Conservation (phyloP, 75 land plant species). For the Cryptomeria japonica region DNA sequence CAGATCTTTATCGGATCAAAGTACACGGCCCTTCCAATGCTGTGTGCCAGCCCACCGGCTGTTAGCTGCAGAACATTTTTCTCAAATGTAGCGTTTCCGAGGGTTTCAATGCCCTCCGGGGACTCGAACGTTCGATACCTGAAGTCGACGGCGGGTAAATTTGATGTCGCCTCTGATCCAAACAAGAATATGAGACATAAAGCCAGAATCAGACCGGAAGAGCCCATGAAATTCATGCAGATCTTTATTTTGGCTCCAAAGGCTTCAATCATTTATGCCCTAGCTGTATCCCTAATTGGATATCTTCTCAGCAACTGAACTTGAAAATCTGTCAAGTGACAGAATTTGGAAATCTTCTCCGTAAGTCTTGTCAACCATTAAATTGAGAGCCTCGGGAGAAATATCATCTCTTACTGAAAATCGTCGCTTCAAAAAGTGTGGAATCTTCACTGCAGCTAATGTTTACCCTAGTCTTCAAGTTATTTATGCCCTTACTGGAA, state of each 20-base stretch:
- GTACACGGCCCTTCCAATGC: conserved; percentile 30
- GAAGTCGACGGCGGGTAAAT: not conserved
- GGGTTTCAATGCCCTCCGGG: not conserved
- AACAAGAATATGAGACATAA: not conserved
- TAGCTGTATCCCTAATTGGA: not conserved
- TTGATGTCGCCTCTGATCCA: not conserved
- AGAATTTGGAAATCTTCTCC: too few species aligned
- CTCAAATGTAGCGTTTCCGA: not conserved
- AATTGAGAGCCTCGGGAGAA: too few species aligned
- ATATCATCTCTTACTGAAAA: too few species aligned
- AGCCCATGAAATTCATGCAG: not conserved
- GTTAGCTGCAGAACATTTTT: not conserved
- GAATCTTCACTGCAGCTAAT: too few species aligned
- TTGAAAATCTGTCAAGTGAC: too few species aligned
- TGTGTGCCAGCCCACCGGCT: not conserved
- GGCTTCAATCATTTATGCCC: not conserved
- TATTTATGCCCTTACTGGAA: too few species aligned
- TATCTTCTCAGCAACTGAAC: too few species aligned
- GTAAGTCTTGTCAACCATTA: too few species aligned
- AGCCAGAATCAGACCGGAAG: not conserved
- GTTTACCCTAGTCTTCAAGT: too few species aligned
- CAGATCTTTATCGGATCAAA: conserved; percentile 23
- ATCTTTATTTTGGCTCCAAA: not conserved
- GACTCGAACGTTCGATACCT: not conserved
- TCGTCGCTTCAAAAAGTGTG: too few species aligned